Evolutionary conservation across 306 rosid genomes (phyloP).

Genomic region (Neltuma alba): DNA sequence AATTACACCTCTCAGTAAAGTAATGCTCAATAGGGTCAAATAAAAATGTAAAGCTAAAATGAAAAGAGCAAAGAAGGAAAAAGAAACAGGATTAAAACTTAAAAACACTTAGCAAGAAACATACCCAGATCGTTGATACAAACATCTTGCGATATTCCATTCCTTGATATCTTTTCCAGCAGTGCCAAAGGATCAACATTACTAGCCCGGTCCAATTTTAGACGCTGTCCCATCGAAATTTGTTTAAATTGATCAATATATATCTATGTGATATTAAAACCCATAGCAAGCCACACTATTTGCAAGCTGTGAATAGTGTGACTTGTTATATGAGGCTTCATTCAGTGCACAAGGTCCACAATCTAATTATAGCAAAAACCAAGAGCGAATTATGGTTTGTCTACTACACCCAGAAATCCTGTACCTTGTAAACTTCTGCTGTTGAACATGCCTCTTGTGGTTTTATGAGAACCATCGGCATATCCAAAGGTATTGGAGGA

Average conservation of each 20-base stretch:
- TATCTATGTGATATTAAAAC: background rate
- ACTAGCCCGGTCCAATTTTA: constrained; percentile 72
- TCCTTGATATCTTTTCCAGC: constrained; percentile 71
- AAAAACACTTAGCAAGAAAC: constrained; percentile 26
- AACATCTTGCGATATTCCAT: constrained; percentile 84
- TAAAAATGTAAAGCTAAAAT: constrained; percentile 25
- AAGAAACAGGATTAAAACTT: background rate
- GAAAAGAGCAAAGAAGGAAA: background rate
- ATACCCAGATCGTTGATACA: constrained; percentile 93
- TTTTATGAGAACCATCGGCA: constrained; percentile 95
- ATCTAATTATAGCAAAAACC: constrained; percentile 3
- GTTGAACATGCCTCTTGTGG: constrained; percentile 93
- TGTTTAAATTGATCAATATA: constrained; percentile 4
- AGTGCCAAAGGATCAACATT: constrained; percentile 70
- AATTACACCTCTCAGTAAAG: background rate
- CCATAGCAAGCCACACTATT: background rate
- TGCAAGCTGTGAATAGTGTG: background rate
- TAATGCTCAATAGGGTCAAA: constrained; percentile 18
- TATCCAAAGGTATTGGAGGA: constrained; percentile 67
- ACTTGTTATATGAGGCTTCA: background rate
- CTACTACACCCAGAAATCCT: constrained; percentile 20
- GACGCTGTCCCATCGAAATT: constrained; percentile 52
- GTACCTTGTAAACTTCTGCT: constrained; percentile 96
- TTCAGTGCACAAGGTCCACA: background rate
- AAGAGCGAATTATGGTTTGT: constrained; percentile 5